A percentile compares a stretch with the other conserved stretches of the same genome.
Conservation (phyloP, 768 basidiomycete species). For the Glaciozyma antarctica region DNA sequence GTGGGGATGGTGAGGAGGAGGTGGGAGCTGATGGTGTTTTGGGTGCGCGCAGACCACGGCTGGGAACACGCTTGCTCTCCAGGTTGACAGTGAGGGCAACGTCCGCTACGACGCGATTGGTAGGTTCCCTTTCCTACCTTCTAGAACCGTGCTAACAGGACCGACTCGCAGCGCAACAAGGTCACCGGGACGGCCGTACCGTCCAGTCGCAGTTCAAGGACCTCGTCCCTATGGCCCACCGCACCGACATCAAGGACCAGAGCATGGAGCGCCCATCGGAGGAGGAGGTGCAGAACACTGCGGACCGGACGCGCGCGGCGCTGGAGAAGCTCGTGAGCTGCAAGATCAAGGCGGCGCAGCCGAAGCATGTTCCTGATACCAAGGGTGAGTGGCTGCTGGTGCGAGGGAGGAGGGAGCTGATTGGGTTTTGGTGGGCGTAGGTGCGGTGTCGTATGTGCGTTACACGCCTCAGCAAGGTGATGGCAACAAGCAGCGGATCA, state of each 20-base stretch:
- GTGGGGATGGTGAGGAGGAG: background rate
- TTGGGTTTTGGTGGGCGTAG: constrained; percentile 36
- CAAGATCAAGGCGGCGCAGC: constrained; percentile 97
- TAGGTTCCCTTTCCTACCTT: background rate
- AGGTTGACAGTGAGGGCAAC: constrained; percentile 92
- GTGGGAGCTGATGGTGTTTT: background rate
- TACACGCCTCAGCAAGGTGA: constrained; percentile 66
- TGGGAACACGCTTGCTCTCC: constrained; percentile 89
- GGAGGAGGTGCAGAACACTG: constrained; percentile 79
- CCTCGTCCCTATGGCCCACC: constrained; percentile 79
- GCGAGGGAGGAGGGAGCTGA: background rate
- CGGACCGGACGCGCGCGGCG: constrained; percentile 80
- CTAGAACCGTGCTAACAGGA: background rate
- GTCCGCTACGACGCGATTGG: constrained; percentile 89
- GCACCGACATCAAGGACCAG: constrained; percentile 73
- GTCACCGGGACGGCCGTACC: constrained; percentile 72
- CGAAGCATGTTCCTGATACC: constrained; percentile 80
- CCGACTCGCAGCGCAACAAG: constrained; percentile 59
- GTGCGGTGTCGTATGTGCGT: constrained; percentile 67
- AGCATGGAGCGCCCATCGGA: constrained; percentile 91
- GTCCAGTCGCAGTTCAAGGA: constrained; percentile 97
- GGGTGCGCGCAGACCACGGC: constrained; percentile 57
- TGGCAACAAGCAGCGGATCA: constrained; percentile 83
- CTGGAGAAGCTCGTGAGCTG: constrained; percentile 87
- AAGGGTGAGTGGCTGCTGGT: constrained; percentile 42